phyloP scores from a whole-genome alignment of 2,329 filamentous ascomycete species.

The Byssoonygena ceratinophila region DNA sequence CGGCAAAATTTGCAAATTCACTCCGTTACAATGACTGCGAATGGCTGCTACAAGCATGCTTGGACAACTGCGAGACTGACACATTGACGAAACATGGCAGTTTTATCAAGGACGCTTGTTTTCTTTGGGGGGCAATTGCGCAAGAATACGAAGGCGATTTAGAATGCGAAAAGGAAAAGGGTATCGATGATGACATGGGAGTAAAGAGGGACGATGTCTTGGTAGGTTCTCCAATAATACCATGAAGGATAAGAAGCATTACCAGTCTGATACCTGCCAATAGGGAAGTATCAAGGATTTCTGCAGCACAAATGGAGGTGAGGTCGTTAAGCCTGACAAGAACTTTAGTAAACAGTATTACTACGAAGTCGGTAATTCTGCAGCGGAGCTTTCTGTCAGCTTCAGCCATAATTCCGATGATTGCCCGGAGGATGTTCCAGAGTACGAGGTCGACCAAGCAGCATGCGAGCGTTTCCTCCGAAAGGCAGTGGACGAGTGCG shows the following conservation, averaged over 20 bases:
- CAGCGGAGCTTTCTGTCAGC: constrained; percentile 1
- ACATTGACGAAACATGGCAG: constrained; percentile 2
- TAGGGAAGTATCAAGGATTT: constrained; percentile 6
- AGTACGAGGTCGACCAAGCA: constrained; percentile 8
- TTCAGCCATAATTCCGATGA: constrained; percentile 2
- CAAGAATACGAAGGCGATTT: constrained; percentile 9
- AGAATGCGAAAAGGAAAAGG: constrained; percentile 6
- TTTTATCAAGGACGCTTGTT: constrained; percentile 1
- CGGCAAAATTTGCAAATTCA: not conserved
- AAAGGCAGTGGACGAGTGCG: constrained; percentile 4
- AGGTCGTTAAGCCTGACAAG: not conserved
- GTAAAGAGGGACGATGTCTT: not conserved
- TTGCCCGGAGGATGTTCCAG: not conserved
- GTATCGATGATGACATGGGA: not conserved
- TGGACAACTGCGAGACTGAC: constrained; percentile 3
- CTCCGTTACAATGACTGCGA: constrained; percentile 1
- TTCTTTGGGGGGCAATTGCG: constrained; percentile 3
- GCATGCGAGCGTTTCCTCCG: constrained; percentile 8
- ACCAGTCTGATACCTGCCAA: not conserved
- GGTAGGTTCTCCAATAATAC: not conserved
- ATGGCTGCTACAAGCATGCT: constrained; percentile 1
- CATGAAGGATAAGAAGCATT: not conserved
- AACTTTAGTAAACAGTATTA: not conserved
- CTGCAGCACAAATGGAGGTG: not conserved
- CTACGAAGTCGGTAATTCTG: constrained; percentile 3